phyloP scores from a whole-genome alignment of 164 flowering plant genomes.

The Taxillus chinensis region DNA sequence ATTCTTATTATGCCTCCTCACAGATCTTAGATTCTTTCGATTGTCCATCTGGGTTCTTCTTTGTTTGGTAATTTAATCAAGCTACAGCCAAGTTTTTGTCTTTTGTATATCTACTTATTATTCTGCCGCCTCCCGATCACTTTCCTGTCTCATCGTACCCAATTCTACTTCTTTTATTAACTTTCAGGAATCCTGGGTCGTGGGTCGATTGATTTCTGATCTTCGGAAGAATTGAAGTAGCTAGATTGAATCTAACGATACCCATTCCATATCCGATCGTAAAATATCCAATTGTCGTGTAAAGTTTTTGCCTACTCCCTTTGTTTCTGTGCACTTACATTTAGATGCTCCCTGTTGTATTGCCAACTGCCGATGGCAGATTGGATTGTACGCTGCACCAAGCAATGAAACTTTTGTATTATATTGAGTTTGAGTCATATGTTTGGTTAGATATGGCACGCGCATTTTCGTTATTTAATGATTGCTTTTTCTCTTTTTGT shows the following conservation, averaged over 20 bases:
- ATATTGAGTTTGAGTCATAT: neutral
- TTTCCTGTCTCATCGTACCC: neutral
- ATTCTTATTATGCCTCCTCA: slow-evolving; percentile 43
- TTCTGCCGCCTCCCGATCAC: neutral
- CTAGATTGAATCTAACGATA: slow-evolving; percentile 18
- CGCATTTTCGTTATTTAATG: neutral
- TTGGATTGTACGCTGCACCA: neutral
- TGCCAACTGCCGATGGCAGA: neutral
- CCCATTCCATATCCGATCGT: slow-evolving; percentile 13
- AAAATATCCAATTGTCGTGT: slow-evolving; percentile 14
- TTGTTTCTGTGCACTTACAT: slow-evolving; percentile 17
- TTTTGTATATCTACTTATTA: neutral
- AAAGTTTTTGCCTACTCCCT: slow-evolving; percentile 11
- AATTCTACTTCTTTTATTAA: slow-evolving; percentile 6
- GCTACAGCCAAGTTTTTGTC: neutral
- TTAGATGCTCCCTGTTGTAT: slow-evolving; percentile 4
- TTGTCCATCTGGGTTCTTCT: slow-evolving; percentile 22
- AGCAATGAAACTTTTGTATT: neutral
- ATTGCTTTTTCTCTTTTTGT: neutral
- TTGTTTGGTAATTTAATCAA: slow-evolving; percentile 10
- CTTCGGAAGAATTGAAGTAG: slow-evolving; percentile 16
- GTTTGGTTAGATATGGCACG: neutral
- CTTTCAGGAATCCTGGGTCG: slow-evolving; percentile 22
- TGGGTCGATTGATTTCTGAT: slow-evolving; percentile 20
- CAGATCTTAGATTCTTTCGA: slow-evolving; percentile 47